Evolutionary conservation across 192 early-diverging fungal genomes (phyloP).

Genomic region (Diversispora epigaea): DNA sequence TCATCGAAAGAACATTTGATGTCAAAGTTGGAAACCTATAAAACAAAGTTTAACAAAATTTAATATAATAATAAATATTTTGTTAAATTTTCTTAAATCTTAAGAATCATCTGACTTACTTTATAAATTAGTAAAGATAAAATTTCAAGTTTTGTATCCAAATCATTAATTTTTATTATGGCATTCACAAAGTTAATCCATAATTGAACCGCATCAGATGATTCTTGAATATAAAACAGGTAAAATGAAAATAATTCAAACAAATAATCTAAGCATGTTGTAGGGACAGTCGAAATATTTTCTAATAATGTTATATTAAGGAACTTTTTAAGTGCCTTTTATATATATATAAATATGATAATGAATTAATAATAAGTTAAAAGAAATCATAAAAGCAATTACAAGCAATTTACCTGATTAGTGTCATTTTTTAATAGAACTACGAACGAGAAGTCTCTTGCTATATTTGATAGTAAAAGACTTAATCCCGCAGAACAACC

Average conservation of each 20-base stretch:
- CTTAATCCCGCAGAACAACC: background rate
- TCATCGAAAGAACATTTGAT: background rate
- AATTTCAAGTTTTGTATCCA: background rate
- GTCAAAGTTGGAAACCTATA: background rate
- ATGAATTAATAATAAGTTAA: background rate
- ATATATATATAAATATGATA: background rate
- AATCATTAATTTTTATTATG: background rate
- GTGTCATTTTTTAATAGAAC: background rate
- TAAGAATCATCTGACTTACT: background rate
- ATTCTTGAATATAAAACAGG: background rate
- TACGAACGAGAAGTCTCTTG: background rate
- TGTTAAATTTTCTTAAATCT: background rate
- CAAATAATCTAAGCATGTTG: background rate
- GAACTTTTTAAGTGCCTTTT: slow-evolving; percentile 7
- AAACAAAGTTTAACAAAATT: background rate
- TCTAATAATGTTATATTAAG: background rate
- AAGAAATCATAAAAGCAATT: too few relatives aligned
- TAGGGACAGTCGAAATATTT: background rate
- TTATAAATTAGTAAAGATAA: background rate
- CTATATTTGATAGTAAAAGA: slow-evolving; percentile 11
- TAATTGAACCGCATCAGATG: background rate
- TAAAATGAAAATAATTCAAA: slow-evolving; percentile 5
- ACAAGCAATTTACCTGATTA: background rate
- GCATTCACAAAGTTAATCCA: background rate
- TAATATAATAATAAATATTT: background rate